Base-by-base conservation (phyloP, 2,329 filamentous ascomycete genomes). In the Colletotrichum sojae region DNA sequence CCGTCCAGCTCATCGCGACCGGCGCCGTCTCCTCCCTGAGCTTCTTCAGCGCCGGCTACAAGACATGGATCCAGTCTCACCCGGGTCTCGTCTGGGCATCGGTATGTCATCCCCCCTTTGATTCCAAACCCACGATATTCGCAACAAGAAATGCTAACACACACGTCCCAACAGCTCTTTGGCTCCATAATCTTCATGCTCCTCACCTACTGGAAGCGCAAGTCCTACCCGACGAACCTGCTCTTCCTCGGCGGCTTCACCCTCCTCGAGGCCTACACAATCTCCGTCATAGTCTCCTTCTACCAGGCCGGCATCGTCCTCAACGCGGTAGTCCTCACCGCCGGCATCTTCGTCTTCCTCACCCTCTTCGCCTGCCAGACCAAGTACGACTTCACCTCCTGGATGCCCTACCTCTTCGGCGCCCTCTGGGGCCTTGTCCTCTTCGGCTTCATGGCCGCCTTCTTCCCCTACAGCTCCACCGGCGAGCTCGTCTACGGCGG, bases 371-470 rank as follows among this genome's bases (percentile, higher is more conserved):
- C 96, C 57, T 97, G 95, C 88, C 96, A 99, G 85, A 93, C 93
- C 73, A 97, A 97, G 81, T 99, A 99, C 79, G 96, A 99, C 85
- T 99, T 99, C 80, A 98, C 95, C 1, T 92, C 90, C 72, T 99
- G 96, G 95, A 93, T 95, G 85, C 95, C 96, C 18, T 98, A 98
- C 79, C 89, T 98, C 4, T 97, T 97, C 76, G 95, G 95, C 67
- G 91, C 87, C 0, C 88, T 99, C 18, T 98, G 96, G 96, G 91
- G 93, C 6, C 83, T 98, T 68, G 87, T 99, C 71, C 85, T 99
- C 48, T 98, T 98, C 78, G 93, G 96, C 58, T 96, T 99, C 85
- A 94, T 98, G 88, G 87, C 91, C 73, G 88, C 90, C 73, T 98
- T 98, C 86, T 91, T 99, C 83, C 95, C 94, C 4, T 89, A 92